Evolutionary conservation across 371 early-diverging fungal genomes (phyloP), one percentile per base, ranked within the genome.

Genomic region (Lichtheimia corymbifera): DNA sequence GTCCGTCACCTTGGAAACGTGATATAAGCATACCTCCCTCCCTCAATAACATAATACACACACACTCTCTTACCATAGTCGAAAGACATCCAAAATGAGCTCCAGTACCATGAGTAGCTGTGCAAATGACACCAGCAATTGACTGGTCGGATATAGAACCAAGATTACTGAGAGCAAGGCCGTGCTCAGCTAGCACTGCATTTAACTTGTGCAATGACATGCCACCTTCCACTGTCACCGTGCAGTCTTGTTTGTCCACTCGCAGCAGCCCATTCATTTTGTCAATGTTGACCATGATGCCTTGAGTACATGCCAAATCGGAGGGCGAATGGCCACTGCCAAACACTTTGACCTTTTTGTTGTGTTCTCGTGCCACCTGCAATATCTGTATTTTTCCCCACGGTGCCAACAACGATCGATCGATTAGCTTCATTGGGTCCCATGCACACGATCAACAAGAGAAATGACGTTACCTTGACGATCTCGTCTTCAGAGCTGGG

Each of bases 141-240:
- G 87, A 83, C 66, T 93, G 93, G 50, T 92, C 91, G 1, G 93
- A 91, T 55, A 94, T 91, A n/a, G 92, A 90, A 0, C 93, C 93
- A 20, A 94, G 71, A 65, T 84, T 87, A 61, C 86, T 86, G 61
- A 93, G 57, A 0, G 94, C 91, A 60, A 92, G 66, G 0, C 82
- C 85, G 47, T 85, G 70, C 14, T 83, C 73, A 57, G 77, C 72
- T 41, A 94, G 71, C 30, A 78, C 66, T 9, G 70, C 62, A 66
- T 92, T 88, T 30, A 94, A 64, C 30, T 81, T 72, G 44, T 85
- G 79, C 22, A 94, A 61, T 49, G 81, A 79, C 68, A 91, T 88
- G 24, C 94, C 93, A 1, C 88, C 90, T 63, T 91, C 80, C 0
- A 92, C 91, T 0, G 90, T 89, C 5, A 88, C 74, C 4, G 72